A percentile compares a stretch with the other conserved stretches of the same genome.
Evolutionary conservation across 2,329 filamentous ascomycete genomes (phyloP).

Genomic region (Whalleya microplaca): DNA sequence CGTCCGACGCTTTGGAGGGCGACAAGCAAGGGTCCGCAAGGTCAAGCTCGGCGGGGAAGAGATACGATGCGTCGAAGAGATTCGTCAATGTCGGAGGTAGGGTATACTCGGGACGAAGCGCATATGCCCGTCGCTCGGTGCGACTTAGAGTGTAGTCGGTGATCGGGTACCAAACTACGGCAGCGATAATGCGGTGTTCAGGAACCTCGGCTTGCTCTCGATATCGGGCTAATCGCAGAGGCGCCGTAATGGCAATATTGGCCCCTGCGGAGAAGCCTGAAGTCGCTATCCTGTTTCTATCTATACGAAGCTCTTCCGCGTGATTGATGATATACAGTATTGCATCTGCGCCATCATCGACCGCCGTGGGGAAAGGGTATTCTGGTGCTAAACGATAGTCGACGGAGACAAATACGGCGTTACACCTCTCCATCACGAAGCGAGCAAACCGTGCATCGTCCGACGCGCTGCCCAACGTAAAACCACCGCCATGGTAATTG

Average conservation of each 20-base stretch:
- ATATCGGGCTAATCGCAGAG: conserved; percentile 39
- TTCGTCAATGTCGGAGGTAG: conserved; percentile 61
- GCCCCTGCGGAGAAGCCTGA: conserved; percentile 69
- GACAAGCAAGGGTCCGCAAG: conserved; percentile 60
- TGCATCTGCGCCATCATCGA: conserved; percentile 69
- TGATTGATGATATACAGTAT: conserved; percentile 62
- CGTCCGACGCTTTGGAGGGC: conserved; percentile 59
- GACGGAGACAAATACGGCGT: conserved; percentile 65
- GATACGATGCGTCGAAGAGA: conserved; percentile 66
- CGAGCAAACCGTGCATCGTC: conserved; percentile 66
- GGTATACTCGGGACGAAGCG: conserved; percentile 59
- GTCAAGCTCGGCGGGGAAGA: conserved; percentile 55
- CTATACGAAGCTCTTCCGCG: conserved; percentile 60
- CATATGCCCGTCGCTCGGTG: conserved; percentile 57
- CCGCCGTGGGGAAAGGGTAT: conserved; percentile 64
- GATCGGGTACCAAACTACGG: conserved; percentile 65
- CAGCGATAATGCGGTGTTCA: conserved; percentile 52
- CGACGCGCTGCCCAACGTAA: conserved; percentile 64
- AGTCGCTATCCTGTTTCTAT: conserved; percentile 58
- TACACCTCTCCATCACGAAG: conserved; percentile 53
- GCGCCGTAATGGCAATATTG: conserved; percentile 54
- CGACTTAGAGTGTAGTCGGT: conserved; percentile 64
- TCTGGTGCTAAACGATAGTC: conserved; percentile 71
- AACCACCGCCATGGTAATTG: conserved; percentile 71
- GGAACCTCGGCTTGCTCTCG: conserved; percentile 37